These are phyloP conservation scores for Candida maris DNA, from an alignment of 805 yeast species.

Conservation along the genomic window DNA sequence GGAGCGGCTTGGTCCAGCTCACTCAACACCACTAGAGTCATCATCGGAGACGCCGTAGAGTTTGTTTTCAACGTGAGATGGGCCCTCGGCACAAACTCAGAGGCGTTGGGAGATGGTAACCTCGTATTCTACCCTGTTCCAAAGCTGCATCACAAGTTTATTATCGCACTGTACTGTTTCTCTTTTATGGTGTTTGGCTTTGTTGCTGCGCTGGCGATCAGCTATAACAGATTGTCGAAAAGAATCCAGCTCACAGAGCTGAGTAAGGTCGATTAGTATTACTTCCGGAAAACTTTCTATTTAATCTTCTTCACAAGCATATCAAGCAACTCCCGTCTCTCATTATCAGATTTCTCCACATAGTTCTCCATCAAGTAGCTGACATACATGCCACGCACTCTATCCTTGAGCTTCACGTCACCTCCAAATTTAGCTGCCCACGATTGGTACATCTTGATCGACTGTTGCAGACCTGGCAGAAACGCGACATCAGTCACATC, in stretches of 20 bases:
- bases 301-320: constrained; percentile 25
- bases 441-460: constrained; percentile 69
- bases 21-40: constrained; percentile 55
- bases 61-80: constrained; percentile 58
- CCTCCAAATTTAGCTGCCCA: constrained; percentile 37
- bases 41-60: constrained; percentile 62
- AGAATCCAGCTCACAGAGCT: constrained; percentile 20
- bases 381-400: constrained; percentile 33
- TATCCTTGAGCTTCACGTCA: constrained; percentile 28
- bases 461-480: constrained; percentile 58
- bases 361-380: constrained; percentile 29
- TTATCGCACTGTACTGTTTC: constrained; percentile 11
- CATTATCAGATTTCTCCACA: constrained; percentile 18
- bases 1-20: constrained; percentile 60
- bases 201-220: constrained; percentile 19
- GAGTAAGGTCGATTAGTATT: constrained; percentile 24
- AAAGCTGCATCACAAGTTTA: constrained; percentile 7
- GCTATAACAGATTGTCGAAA: constrained; percentile 24
- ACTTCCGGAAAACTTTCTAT: constrained; percentile 6
- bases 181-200: constrained; percentile 20
- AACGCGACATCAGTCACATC: constrained; percentile 39
- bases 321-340: constrained; percentile 19
- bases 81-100: constrained; percentile 27
- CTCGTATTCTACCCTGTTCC: constrained; percentile 12
- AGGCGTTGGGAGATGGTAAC: constrained; percentile 6